Evolutionary conservation across 768 basidiomycete genomes (phyloP).

Genomic region (Trametes cinnabarina): DNA sequence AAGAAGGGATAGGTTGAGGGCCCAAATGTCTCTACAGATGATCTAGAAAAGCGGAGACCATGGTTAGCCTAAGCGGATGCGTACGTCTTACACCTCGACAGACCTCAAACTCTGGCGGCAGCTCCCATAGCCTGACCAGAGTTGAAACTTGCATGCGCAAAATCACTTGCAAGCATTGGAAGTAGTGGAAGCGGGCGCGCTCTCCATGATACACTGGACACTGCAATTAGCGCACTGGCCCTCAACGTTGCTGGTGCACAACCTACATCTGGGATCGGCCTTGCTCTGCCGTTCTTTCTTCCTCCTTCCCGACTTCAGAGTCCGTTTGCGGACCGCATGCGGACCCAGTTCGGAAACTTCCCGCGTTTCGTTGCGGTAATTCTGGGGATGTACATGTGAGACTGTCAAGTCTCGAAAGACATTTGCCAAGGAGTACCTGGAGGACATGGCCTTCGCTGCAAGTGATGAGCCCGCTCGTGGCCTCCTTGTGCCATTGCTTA

Average conservation of each 20-base stretch:
- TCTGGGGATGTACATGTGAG: conserved; percentile 40
- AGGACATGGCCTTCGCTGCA: conserved; percentile 92
- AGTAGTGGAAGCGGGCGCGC: conserved; percentile 74
- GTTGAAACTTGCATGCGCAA: conserved; percentile 71
- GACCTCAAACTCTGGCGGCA: conserved; percentile 82
- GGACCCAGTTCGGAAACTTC: conserved; percentile 65
- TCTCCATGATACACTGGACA: conserved; percentile 78
- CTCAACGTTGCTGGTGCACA: neutral
- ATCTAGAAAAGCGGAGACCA: conserved; percentile 39
- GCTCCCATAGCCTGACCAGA: conserved; percentile 60
- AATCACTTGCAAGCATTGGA: conserved; percentile 81
- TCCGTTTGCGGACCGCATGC: conserved; percentile 64
- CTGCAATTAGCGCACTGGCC: too few relatives aligned
- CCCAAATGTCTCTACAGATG: conserved; percentile 81
- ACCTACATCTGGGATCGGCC: conserved; percentile 62
- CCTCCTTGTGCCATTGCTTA: conserved; percentile 84
- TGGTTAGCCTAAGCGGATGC: neutral
- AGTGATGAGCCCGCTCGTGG: conserved; percentile 72
- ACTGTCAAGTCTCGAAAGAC: neutral
- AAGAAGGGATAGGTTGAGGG: conserved; percentile 63
- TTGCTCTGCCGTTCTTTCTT: conserved; percentile 49
- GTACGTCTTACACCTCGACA: conserved; percentile 11
- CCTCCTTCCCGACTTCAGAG: conserved; percentile 55
- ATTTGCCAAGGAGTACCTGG: conserved; percentile 49
- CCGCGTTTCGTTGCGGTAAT: conserved; percentile 77